phyloP scores from a whole-genome alignment of 768 basidiomycete species.

The Cyclocybe aegerita region DNA sequence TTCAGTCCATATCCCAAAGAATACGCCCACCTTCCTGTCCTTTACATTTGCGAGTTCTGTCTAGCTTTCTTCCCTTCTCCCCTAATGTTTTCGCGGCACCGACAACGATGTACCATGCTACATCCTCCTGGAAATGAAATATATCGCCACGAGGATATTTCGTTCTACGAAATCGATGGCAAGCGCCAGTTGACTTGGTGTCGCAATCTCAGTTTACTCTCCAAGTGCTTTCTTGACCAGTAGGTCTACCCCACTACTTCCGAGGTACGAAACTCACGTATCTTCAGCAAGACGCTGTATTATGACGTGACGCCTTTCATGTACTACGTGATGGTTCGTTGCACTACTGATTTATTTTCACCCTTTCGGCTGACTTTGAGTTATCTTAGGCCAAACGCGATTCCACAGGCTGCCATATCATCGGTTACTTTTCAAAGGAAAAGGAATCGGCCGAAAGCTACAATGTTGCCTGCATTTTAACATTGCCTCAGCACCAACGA shows the following conservation, averaged over 20 bases:
- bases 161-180: slow-evolving; percentile 98
- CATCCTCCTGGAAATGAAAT: slow-evolving; percentile 99
- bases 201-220: slow-evolving; percentile 92
- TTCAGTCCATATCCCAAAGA: slow-evolving; percentile 99
- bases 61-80: slow-evolving; percentile 88
- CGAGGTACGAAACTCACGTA: slow-evolving; percentile 17
- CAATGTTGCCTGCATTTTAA: slow-evolving; percentile 98
- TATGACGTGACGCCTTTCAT: slow-evolving; percentile 99
- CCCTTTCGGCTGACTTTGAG: slow-evolving; percentile 4
- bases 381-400: slow-evolving; percentile 72
- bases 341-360: neutral
- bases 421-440: slow-evolving; percentile 99
- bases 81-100: slow-evolving; percentile 91
- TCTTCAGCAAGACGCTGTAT: slow-evolving; percentile 89
- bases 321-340: slow-evolving; percentile 91
- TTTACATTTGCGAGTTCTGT: slow-evolving; percentile 99
- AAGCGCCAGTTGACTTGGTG: slow-evolving; percentile 96
- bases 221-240: slow-evolving; percentile 99
- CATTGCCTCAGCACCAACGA: slow-evolving; percentile 97
- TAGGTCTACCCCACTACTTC: slow-evolving; percentile 39
- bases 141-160: slow-evolving; percentile 95
- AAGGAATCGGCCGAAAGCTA: slow-evolving; percentile 98
- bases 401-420: slow-evolving; percentile 86
- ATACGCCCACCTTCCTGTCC: slow-evolving; percentile 91
- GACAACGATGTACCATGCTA: slow-evolving; percentile 83